Base-by-base conservation (phyloP, 2,329 filamentous ascomycete species). In the Fusarium cicatricum region DNA sequence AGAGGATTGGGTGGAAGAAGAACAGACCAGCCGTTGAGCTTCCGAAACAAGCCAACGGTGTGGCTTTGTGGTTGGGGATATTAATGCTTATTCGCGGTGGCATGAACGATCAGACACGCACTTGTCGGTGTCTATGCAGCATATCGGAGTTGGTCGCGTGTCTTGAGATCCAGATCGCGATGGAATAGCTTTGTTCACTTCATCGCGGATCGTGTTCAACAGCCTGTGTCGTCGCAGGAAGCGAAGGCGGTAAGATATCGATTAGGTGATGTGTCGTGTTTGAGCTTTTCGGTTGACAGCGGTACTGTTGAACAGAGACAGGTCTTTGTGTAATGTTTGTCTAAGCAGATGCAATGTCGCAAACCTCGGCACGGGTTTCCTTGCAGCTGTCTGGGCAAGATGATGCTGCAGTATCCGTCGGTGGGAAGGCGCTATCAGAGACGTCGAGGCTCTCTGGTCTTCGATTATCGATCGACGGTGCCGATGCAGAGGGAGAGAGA, bases 181-280 rank as follows among this genome's bases (percentile, higher is more conserved):
- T 56, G 36, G 52, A 21, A 39, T 23, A 34, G 48, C 17, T 32
- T 64, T 33, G 31, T 62, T 64, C 53, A 64, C 60, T 58, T 55
- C 60, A 64, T 64, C 19, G 43, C 52, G 48, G 37, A 58, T n/a
- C 44, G 31, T 29, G 11, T 28, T 42, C 28, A 56, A 62, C 32
- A 49, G 31, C 34, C 28, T 29, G 12, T 45, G 33, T 46, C 23
- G 49, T 60, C 43, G 56, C 60, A 47, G 33, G 43, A 63, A 55
- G 60, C 51, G 59, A 49, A 48, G 17, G 26, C 29, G 48, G 42
- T 50, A 57, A n/a, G 37, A 53, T 60, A 31, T 28, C 44, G 48
- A 23, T 37, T 36, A 33, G 50, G 42, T 17, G 41, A 60, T 60
- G 40, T 34, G 53, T 45, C 42, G 36, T 32, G 21, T 34, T 32